Evolutionary conservation across 345 rosid species (phyloP).

Genomic region (Laguncularia racemosa): DNA sequence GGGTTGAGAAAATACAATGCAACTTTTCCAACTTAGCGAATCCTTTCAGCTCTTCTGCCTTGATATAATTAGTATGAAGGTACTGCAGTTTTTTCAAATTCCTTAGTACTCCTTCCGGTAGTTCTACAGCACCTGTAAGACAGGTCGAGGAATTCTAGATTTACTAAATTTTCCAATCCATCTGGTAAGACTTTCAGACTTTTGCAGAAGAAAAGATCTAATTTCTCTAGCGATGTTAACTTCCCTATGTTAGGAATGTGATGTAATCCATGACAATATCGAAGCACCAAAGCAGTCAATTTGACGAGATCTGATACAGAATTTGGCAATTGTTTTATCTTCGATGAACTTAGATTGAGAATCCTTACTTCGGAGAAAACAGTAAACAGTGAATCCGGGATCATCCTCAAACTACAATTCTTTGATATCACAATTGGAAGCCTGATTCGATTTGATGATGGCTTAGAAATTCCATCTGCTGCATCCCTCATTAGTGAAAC

Average conservation of each 20-base stretch:
- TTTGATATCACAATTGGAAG: not conserved
- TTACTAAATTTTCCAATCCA: slow-evolving; percentile 12
- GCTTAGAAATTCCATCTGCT: not conserved
- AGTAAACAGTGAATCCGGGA: not conserved
- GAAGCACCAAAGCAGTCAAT: slow-evolving; percentile 10
- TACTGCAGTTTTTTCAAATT: too few relatives aligned
- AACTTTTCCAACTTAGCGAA: too few relatives aligned
- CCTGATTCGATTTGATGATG: slow-evolving; percentile 3
- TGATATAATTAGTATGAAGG: too few relatives aligned
- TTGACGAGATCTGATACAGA: slow-evolving; percentile 7
- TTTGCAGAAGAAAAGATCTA: not conserved
- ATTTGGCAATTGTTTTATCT: not conserved
- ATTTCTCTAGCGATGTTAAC: not conserved
- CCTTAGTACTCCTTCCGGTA: too few relatives aligned
- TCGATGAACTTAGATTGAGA: fast-evolving
- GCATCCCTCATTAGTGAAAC: not conserved
- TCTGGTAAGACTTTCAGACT: slow-evolving; percentile 6
- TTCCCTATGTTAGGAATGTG: slow-evolving; percentile 11
- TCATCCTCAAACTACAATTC: fast-evolving
- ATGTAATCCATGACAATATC: fast-evolving
- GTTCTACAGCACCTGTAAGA: too few relatives aligned
- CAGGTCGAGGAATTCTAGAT: slow-evolving; percentile 10
- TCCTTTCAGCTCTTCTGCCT: too few relatives aligned
- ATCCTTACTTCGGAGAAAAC: not conserved
- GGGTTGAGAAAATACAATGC: too few relatives aligned